Conservation (phyloP, 345 rosid species). For the Moricandia moricandioides region DNA sequence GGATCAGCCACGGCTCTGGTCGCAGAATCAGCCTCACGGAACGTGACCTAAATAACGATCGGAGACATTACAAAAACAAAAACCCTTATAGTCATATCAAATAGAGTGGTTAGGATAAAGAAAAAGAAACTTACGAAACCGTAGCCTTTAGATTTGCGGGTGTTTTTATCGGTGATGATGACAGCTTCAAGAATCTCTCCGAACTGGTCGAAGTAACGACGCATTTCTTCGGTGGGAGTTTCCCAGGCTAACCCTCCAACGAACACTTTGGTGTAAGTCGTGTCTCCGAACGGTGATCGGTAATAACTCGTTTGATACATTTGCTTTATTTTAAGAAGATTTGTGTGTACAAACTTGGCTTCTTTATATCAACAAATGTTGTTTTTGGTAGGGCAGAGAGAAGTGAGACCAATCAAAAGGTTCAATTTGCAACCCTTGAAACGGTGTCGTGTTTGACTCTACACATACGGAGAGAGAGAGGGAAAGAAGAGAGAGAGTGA, state of each 20-base stretch:
- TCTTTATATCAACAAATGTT: constrained; percentile 35
- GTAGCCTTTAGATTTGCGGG: constrained; percentile 94
- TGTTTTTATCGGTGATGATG: constrained; percentile 72
- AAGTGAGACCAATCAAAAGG: constrained; percentile 34
- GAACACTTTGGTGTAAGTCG: constrained; percentile 87
- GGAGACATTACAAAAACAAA: not conserved
- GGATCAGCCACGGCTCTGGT: constrained; percentile 74
- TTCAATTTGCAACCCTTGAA: constrained; percentile 29
- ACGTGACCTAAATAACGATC: constrained; percentile 56
- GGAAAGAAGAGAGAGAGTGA: constrained; percentile 2
- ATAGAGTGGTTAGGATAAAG: not conserved
- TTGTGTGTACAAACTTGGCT: constrained; percentile 25
- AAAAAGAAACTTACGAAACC: constrained; percentile 64
- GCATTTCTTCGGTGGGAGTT: constrained; percentile 86
- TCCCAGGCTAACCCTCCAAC: constrained; percentile 98
- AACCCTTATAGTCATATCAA: not conserved
- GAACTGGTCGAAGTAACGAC: constrained; percentile 76
- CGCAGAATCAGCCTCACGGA: constrained; percentile 87
- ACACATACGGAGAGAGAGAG: constrained; percentile 18
- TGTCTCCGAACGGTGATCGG: constrained; percentile 92
- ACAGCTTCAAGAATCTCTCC: constrained; percentile 98
- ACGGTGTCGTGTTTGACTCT: constrained; percentile 23
- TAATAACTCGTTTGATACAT: constrained; percentile 43
- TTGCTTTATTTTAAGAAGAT: not conserved
- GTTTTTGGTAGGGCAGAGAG: constrained; percentile 36